Percentiles rank a stretch among this genome's conserved stretches.
phyloP scores from a whole-genome alignment of 768 basidiomycete species.

The Chalciporus piperatus region DNA sequence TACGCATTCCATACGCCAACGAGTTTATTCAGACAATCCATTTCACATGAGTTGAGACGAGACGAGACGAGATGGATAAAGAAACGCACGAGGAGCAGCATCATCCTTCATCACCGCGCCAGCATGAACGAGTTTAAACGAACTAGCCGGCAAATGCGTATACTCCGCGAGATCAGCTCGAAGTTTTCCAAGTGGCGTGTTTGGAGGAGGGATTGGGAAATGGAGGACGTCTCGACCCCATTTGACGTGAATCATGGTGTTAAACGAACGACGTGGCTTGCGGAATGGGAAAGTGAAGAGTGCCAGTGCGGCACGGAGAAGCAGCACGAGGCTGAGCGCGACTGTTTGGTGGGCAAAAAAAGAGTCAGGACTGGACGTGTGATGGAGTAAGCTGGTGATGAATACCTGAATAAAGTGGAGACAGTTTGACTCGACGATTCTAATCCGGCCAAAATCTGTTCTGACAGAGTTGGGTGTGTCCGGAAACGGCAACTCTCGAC shows the following conservation, averaged over 20 bases:
- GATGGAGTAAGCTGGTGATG: neutral
- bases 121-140: slow-evolving; percentile 85
- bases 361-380: neutral
- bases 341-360: slow-evolving; percentile 9
- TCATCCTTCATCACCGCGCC: slow-evolving; percentile 93
- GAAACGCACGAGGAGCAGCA: slow-evolving; percentile 52
- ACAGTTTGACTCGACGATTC: slow-evolving; percentile 28
- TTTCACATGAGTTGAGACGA: neutral
- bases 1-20: too few relatives aligned
- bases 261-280: slow-evolving; percentile 10
- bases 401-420: slow-evolving; percentile 25
- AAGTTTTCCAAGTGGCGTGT: slow-evolving; percentile 56
- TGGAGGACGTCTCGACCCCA: slow-evolving; percentile 51
- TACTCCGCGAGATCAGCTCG: slow-evolving; percentile 64
- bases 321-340: slow-evolving; percentile 35
- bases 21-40: too few relatives aligned
- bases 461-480: slow-evolving; percentile 1
- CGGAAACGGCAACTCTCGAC: slow-evolving; percentile 9
- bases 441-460: slow-evolving; percentile 1
- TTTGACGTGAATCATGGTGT: slow-evolving; percentile 44
- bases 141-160: slow-evolving; percentile 64
- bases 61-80: neutral
- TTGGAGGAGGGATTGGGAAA: slow-evolving; percentile 53
- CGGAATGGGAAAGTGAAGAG: slow-evolving; percentile 12
- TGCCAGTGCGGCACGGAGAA: slow-evolving; percentile 25